Evolutionary conservation across 331 rosid genomes (phyloP), one percentile per base, ranked within the genome.

Genomic region (Malus hybrid): DNA sequence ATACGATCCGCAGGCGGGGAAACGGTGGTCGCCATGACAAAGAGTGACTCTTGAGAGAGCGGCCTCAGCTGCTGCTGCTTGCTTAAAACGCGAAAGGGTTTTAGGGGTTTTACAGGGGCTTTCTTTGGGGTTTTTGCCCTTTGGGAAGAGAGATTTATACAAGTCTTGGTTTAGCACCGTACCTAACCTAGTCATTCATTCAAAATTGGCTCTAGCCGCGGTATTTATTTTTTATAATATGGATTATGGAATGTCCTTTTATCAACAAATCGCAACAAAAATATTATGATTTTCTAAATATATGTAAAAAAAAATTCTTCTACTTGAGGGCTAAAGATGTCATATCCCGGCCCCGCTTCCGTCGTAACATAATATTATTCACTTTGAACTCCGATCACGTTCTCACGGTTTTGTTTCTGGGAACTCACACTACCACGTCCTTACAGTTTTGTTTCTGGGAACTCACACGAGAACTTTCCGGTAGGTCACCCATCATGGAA

Each of bases 1-100:
- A 93, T 93, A 93, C 98, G 94, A 88, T 93, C 96, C 4, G 91
- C 88, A 22, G 96, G 90, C 30, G 66, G 70, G 16, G 77, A 62
- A 66, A 87, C 93, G 66, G 90, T 83, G n/a, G 98, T 50, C 56
- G 56, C 94, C 98, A 93, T 91, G 78, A 78, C 68, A 6, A 32
- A 13, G 66, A 56, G 56, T 16, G 56, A 16, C n/a, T 22, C 16
- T 7, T 15, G 55, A 0, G 50, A 20, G 16, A 24, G 76, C 28
- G 68, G 76, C 76, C 68, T 63, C 22, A 7, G 42, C 22, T 50
- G 18, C 16, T 46, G 52, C 18, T 72, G 39, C 58, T 34, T 18
- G 70, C 70, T 22, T 42, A 60, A 73, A 73, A 61, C 42, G 10
- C 29, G 24, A 60, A 60, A 72, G 68, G 76, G 76, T 57, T 72